Base-by-base conservation (phyloP, 2,329 filamentous ascomycete species). In the Calonectria pteridis region DNA sequence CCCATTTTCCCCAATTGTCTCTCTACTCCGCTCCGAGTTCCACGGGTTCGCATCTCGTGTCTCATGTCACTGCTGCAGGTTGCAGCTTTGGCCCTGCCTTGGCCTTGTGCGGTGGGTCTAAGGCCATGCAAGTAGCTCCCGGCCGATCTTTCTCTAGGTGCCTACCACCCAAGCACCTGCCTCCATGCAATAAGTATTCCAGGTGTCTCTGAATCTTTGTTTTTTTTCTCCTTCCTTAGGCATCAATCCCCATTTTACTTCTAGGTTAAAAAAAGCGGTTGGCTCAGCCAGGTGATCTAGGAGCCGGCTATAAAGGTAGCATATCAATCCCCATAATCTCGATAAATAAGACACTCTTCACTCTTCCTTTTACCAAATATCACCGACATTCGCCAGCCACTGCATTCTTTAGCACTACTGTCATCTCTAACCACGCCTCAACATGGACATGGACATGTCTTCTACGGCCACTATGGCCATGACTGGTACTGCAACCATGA, bases 401-500 rank as follows among this genome's bases (percentile, higher is more conserved):
- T 28, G 40, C 49, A 46, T 59, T 69, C 64, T 33, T 6, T n/a
- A 55, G 18, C 50, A 35, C n/a, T n/a, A n/a, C n/a, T n/a, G n/a
- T n/a, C n/a, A n/a, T n/a, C n/a, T n/a, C n/a, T n/a, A 46, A 46
- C 43, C 50, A 59, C 23, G 23, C 11, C 65, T 40, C 20, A 72
- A 68, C 49, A 75, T 67, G 50, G 58, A 67, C 3, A 76, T 76
- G 67, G 40, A 76, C 28, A 75, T 75, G 64, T 63, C 75, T 20
- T 40, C 73, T 6, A 64, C 74, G 40, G 71, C 73, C 62, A 72
- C 72, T 40, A 63, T 70, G 49, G 50, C 64, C 67, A 77, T 71
- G 64, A 67, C 64, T 26, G 74, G 59, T 53, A 63, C 75, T 33
- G 73, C 75, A 49, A 78, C 75, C 2, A 77, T 79, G 79, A 59